phyloP scores from a whole-genome alignment of 192 early-diverging fungal species.

The Coemansia sp. region DNA sequence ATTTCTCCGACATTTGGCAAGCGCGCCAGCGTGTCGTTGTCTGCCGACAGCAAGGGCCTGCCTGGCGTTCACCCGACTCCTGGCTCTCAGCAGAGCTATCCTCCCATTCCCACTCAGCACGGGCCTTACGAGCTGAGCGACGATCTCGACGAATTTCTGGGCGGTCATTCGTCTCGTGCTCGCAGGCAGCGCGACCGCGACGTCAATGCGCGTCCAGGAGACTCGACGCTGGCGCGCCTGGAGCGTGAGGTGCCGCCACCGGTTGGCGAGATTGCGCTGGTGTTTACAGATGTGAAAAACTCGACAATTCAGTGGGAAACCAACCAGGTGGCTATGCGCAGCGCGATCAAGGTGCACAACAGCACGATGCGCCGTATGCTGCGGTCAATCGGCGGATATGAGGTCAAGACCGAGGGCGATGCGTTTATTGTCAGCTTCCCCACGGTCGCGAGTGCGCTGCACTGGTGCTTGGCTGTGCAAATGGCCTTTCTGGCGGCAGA shows the following conservation, averaged over 20 bases:
- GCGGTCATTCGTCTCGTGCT: constrained; percentile 29
- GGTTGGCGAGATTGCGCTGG: constrained; percentile 75
- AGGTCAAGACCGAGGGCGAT: constrained; percentile 95
- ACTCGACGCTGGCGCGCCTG: constrained; percentile 60
- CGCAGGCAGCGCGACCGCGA: constrained; percentile 48
- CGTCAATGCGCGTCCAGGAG: constrained; percentile 45
- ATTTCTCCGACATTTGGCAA: constrained; percentile 34
- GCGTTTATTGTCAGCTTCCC: constrained; percentile 93
- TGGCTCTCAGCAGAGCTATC: constrained; percentile 13
- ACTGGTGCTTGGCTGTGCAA: constrained; percentile 89
- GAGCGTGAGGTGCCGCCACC: constrained; percentile 82
- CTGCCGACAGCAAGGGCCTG: constrained; percentile 17
- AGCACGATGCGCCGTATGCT: constrained; percentile 77
- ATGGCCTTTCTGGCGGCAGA: constrained; percentile 74
- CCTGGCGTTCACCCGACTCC: constrained; percentile 21
- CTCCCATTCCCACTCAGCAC: constrained; percentile 11
- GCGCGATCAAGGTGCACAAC: constrained; percentile 85
- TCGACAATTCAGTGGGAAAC: constrained; percentile 93
- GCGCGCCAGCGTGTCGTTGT: constrained; percentile 24
- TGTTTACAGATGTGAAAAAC: constrained; percentile 94
- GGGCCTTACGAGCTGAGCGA: constrained; percentile 40
- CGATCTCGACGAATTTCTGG: constrained; percentile 45
- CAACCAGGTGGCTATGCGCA: constrained; percentile 75
- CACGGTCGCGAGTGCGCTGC: constrained; percentile 70
- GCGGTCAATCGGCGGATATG: constrained; percentile 82